Base-by-base conservation (phyloP, 495 filamentous ascomycete species). In the Xanthoparmelia taractica region DNA sequence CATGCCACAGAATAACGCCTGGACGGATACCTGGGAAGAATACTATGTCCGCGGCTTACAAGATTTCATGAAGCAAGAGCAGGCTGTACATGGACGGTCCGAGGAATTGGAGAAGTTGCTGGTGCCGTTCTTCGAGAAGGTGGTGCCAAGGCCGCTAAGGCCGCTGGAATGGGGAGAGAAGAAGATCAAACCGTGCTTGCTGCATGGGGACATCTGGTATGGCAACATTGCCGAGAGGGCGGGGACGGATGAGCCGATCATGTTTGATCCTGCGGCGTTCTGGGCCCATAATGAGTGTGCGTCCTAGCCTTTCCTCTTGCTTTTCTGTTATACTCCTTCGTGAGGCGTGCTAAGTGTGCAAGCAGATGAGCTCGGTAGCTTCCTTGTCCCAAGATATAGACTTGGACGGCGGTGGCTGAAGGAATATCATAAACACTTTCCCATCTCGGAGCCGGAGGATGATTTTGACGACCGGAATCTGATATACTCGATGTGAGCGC, bases 121-220 rank as follows among this genome's bases (percentile, higher is more conserved):
- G 3, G 3, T 2, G 15, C 1, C 15, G 2, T 13, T 43, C 17
- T 45, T 59, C 47, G 23, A 38, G 34, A 67, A 67, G 40, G 65
- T 64, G 11, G 50, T 67, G 15, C 61, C 65, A 10, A 29, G 65
- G 5, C 61, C 64, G 4, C 47, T 67, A 17, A 45, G 61, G 6
- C 65, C 61, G 11, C 45, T 67, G 45, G 61, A 67, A 27, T 57
- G 56, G 3, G 60, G 65, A 17, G 65, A 57, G 1, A 43, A 40
- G 31, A 27, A 25, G 18, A 60, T 67, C 37, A 40, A 38, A 18
- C 65, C 65, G 11, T 27, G 34, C 12, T 31, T 67, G 8, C 37
- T 63, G 8, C 65, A 67, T 48, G 61, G 61, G 8, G 65, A 67
- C 29, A 31, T 64, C 8, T 67, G 45, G 56, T 27, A 63, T 43